Evolutionary conservation across 2,329 filamentous ascomycete species (phyloP).

Genomic region (Monosporascus sp.): DNA sequence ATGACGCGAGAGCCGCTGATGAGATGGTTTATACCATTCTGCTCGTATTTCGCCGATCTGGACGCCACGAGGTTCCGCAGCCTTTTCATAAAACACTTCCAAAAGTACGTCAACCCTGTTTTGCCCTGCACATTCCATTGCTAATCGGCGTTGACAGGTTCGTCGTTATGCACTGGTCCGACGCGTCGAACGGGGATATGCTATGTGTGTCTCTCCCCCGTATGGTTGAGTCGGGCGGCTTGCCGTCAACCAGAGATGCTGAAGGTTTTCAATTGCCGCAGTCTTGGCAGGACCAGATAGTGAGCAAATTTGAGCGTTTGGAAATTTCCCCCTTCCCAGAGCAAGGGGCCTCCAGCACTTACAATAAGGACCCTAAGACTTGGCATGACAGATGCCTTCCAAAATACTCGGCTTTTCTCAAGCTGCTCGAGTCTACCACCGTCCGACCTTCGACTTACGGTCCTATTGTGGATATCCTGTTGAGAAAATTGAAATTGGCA

Average conservation of each 20-base stretch:
- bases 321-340: constrained; percentile 63
- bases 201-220: constrained; percentile 65
- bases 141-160: constrained; percentile 54
- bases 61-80: constrained; percentile 70
- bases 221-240: constrained; percentile 52
- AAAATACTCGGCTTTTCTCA: constrained; percentile 63
- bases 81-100: constrained; percentile 75
- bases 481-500: constrained; percentile 62
- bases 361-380: constrained; percentile 56
- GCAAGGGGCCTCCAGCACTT: constrained; percentile 43
- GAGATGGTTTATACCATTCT: constrained; percentile 78
- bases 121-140: neutral
- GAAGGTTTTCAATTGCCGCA: constrained; percentile 56
- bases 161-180: constrained; percentile 68
- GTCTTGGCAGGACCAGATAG: constrained; percentile 69
- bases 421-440: constrained; percentile 55
- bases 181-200: constrained; percentile 59
- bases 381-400: constrained; percentile 62
- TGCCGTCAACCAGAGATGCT: constrained; percentile 48
- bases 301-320: constrained; percentile 62
- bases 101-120: constrained; percentile 52
- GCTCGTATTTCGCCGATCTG: constrained; percentile 71
- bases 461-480: constrained; percentile 60
- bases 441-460: constrained; percentile 64
- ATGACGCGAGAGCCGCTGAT: constrained; percentile 63